These are phyloP conservation scores for Trametes coccinea DNA, from an alignment of 768 basidiomycete genomes.

Conservation along the genomic window DNA sequence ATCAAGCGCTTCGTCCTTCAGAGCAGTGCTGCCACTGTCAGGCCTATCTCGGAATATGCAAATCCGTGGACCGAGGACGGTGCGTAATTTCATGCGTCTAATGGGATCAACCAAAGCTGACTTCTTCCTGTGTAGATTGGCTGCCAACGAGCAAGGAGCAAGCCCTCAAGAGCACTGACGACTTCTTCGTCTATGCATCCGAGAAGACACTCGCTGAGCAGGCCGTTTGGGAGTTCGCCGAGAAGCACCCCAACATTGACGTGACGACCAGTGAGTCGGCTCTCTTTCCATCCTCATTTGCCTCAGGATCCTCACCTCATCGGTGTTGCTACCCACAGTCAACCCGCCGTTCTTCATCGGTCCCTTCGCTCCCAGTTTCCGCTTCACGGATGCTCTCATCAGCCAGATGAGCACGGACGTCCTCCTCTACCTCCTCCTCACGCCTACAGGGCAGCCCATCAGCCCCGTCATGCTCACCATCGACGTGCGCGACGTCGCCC, in stretches of 20 bases:
- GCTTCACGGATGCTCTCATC: not conserved
- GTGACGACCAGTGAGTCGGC: constrained; percentile 21
- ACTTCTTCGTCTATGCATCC: constrained; percentile 8
- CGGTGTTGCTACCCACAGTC: not conserved
- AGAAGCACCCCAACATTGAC: constrained; percentile 27
- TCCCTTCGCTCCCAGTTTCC: constrained; percentile 18
- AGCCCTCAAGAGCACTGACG: constrained; percentile 17
- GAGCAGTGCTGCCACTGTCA: constrained; percentile 35
- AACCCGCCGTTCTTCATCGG: constrained; percentile 18
- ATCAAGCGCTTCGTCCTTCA: constrained; percentile 43
- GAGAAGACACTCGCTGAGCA: constrained; percentile 36
- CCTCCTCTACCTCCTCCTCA: constrained; percentile 6
- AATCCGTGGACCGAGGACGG: not conserved
- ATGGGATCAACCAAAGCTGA: too few species aligned
- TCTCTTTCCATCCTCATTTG: too few species aligned
- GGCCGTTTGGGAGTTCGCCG: constrained; percentile 28
- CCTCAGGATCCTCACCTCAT: too few species aligned
- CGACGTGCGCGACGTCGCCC: constrained; percentile 40
- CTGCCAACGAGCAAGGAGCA: constrained; percentile 26
- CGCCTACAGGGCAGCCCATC: not conserved
- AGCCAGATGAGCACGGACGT: constrained; percentile 12
- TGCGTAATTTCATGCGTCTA: not conserved
- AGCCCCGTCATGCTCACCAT: not conserved
- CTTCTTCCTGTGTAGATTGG: constrained; percentile 18
- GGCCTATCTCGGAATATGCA: not conserved